Conservation (phyloP, 2,329 filamentous ascomycete genomes). For the Graphilbum ipis-grandicollis region DNA sequence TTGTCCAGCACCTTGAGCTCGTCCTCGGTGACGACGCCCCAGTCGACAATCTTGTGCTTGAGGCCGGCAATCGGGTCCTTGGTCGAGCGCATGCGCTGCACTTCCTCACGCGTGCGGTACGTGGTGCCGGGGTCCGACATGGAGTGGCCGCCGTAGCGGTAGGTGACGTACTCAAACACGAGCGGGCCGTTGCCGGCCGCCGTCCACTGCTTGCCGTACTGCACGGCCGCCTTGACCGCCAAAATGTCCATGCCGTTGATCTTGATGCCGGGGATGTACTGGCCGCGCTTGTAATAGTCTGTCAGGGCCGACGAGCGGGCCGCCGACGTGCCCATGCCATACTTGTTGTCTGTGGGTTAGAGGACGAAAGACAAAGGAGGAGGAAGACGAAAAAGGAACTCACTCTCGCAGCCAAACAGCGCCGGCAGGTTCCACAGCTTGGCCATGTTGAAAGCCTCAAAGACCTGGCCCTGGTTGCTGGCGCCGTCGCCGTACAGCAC, state of each 20-base stretch:
- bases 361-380: not conserved
- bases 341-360: constrained; percentile 78
- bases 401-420: constrained; percentile 96
- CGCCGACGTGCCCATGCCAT: constrained; percentile 97
- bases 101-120: constrained; percentile 97
- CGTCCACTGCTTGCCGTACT: constrained; percentile 85
- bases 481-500: constrained; percentile 96
- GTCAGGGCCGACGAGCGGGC: constrained; percentile 87
- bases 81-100: constrained; percentile 97
- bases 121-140: constrained; percentile 99
- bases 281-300: constrained; percentile 99
- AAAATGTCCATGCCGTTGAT: constrained; percentile 99
- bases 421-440: constrained; percentile 96
- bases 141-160: constrained; percentile 97
- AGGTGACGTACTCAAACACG: constrained; percentile 97
- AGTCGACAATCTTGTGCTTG: constrained; percentile 96
- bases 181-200: constrained; percentile 73
- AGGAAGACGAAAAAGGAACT: constrained; percentile 19
- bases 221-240: constrained; percentile 87
- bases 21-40: constrained; percentile 78
- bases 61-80: constrained; percentile 96
- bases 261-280: constrained; percentile 98
- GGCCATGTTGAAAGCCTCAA: constrained; percentile 99
- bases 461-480: constrained; percentile 97
- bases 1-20: constrained; percentile 96